Evolutionary conservation across 2,329 filamentous ascomycete species (phyloP).

Genomic region (Ophiostoma himal-ulmi): DNA sequence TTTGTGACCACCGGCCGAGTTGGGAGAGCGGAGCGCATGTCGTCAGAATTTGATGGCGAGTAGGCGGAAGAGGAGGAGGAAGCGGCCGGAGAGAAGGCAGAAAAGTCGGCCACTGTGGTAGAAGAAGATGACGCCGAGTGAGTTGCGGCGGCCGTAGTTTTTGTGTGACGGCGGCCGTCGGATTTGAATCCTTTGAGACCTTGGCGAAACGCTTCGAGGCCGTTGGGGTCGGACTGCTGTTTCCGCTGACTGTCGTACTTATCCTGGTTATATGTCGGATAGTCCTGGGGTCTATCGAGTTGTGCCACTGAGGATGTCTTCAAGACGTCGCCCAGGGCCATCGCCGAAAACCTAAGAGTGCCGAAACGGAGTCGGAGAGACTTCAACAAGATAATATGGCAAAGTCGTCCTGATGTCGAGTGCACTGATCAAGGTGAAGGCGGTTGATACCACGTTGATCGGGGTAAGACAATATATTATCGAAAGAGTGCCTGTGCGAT

Average conservation of each 20-base stretch:
- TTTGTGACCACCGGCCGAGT: slow-evolving; percentile 28
- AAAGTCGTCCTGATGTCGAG: not conserved
- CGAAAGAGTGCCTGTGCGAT: not conserved
- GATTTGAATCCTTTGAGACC: slow-evolving; percentile 18
- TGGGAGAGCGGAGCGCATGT: slow-evolving; percentile 29
- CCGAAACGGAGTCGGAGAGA: not conserved
- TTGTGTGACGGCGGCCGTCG: not conserved
- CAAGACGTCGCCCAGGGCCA: slow-evolving; percentile 26
- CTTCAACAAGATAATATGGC: not conserved
- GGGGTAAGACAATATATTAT: not conserved
- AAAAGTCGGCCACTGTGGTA: not conserved
- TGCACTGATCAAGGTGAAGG: not conserved
- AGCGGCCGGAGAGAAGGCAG: slow-evolving; percentile 6
- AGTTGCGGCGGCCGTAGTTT: not conserved
- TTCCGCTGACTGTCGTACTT: slow-evolving; percentile 1
- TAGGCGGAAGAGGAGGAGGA: not conserved
- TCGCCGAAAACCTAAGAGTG: slow-evolving; percentile 23
- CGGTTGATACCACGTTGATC: not conserved
- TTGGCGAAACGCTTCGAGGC: slow-evolving; percentile 18
- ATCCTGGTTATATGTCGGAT: slow-evolving; percentile 1
- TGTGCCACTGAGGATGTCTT: slow-evolving; percentile 25
- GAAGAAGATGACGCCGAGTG: not conserved
- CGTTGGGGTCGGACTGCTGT: slow-evolving; percentile 3
- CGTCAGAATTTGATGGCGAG: not conserved
- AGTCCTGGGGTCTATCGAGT: slow-evolving; percentile 19